Evolutionary conservation across 306 rosid species (phyloP).

Genomic region (Quercus agrifolia): DNA sequence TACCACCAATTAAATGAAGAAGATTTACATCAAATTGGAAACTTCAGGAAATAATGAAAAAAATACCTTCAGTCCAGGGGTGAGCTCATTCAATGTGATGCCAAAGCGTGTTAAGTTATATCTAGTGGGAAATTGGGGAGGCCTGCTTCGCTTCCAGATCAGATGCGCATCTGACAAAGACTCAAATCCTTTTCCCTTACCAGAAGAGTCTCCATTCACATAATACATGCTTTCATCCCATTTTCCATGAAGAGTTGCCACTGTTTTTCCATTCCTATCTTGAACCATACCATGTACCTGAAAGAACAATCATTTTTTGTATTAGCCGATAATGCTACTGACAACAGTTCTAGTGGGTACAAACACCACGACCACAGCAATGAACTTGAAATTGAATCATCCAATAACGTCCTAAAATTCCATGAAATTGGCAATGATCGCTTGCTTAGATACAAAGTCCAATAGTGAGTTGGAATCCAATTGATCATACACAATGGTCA

Average conservation of each 20-base stretch:
- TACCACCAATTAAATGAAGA: not conserved
- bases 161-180: slow-evolving; percentile 69
- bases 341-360: not conserved
- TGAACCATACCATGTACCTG: slow-evolving; percentile 90
- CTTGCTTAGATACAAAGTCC: not conserved
- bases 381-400: not conserved
- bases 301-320: slow-evolving; percentile 7
- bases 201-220: slow-evolving; percentile 71
- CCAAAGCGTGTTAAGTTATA: slow-evolving; percentile 96
- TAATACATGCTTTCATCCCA: slow-evolving; percentile 99
- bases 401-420: not conserved
- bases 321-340: not conserved
- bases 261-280: slow-evolving; percentile 80
- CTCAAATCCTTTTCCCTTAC: slow-evolving; percentile 80
- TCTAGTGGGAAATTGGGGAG: slow-evolving; percentile 74
- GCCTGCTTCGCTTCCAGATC: slow-evolving; percentile 91
- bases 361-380: not conserved
- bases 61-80: slow-evolving; percentile 86
- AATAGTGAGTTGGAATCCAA: not conserved
- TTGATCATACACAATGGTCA: not conserved
- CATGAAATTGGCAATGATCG: not conserved
- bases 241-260: slow-evolving; percentile 87
- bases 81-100: slow-evolving; percentile 87
- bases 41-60: slow-evolving; percentile 19
- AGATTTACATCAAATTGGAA: slow-evolving; percentile 16